Evolutionary conservation across 2,329 filamentous ascomycete genomes (phyloP).

Genomic region (Aspergillus niger): DNA sequence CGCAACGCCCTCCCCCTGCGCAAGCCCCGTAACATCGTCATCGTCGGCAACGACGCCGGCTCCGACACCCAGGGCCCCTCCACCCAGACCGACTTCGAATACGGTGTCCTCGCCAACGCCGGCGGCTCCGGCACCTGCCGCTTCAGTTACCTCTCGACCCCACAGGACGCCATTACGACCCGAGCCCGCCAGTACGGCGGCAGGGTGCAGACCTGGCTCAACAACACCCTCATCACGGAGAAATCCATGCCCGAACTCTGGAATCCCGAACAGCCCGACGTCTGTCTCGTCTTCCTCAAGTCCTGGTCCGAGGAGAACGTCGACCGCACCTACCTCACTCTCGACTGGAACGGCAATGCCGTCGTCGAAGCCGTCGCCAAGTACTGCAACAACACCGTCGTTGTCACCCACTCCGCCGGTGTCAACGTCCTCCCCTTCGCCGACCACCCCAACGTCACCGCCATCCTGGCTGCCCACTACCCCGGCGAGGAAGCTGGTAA

Average conservation of each 20-base stretch:
- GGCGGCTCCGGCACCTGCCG: constrained; percentile 23
- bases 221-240: constrained; percentile 22
- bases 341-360: constrained; percentile 77
- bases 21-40: constrained; percentile 47
- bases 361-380: constrained; percentile 75
- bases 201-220: constrained; percentile 25
- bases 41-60: constrained; percentile 55
- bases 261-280: constrained; percentile 38
- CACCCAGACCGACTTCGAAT: constrained; percentile 17
- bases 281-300: constrained; percentile 77
- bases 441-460: constrained; percentile 75
- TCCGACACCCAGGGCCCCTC: constrained; percentile 30
- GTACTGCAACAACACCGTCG: constrained; percentile 77
- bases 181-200: constrained; percentile 26
- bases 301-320: constrained; percentile 79
- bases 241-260: constrained; percentile 17
- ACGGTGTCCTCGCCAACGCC: constrained; percentile 20
- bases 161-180: constrained; percentile 31
- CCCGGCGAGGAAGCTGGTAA: constrained; percentile 85
- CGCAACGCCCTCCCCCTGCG: constrained; percentile 54
- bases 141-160: constrained; percentile 30
- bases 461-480: constrained; percentile 79
- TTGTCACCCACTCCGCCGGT: constrained; percentile 80
- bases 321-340: constrained; percentile 58
- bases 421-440: constrained; percentile 64